phyloP scores from a whole-genome alignment of 192 early-diverging fungal species.

The Powellomyces hirtus region DNA sequence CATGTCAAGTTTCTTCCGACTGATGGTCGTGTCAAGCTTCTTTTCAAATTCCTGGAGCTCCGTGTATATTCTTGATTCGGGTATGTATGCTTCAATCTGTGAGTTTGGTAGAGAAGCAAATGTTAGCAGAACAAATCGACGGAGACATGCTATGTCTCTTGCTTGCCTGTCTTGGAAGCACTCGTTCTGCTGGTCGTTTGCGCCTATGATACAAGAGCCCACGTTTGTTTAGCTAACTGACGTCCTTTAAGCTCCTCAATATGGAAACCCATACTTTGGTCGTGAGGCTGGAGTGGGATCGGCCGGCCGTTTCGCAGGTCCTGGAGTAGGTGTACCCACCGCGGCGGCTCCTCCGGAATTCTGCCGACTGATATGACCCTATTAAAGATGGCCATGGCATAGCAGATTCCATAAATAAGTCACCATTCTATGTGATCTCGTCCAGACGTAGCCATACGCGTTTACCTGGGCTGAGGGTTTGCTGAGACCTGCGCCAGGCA shows the following conservation, averaged over 20 bases:
- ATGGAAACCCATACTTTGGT: not conserved
- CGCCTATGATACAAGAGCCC: slow-evolving; percentile 20
- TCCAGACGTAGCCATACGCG: no score
- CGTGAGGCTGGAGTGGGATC: not conserved
- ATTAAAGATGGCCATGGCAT: no score
- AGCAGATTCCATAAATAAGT: no score
- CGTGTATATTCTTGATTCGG: slow-evolving; percentile 86
- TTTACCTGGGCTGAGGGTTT: no score
- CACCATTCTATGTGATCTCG: no score
- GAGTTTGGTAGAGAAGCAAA: slow-evolving; percentile 7
- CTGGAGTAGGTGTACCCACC: not conserved
- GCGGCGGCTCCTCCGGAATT: not conserved
- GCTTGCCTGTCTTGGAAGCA: slow-evolving; percentile 36
- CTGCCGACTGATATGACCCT: not conserved
- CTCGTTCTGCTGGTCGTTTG: slow-evolving; percentile 36
- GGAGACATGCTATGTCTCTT: not conserved
- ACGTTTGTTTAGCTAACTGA: not conserved
- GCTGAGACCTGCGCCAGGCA: no score
- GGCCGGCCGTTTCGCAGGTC: not conserved
- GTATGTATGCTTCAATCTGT: slow-evolving; percentile 86
- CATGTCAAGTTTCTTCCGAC: slow-evolving; percentile 86
- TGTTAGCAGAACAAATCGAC: not conserved
- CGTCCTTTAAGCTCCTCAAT: not conserved
- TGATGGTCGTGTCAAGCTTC: slow-evolving; percentile 83
- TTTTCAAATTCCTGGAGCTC: slow-evolving; percentile 87